These are phyloP conservation scores for Sapria himalayana DNA, from an alignment of 345 rosid species.

Conservation along the genomic window DNA sequence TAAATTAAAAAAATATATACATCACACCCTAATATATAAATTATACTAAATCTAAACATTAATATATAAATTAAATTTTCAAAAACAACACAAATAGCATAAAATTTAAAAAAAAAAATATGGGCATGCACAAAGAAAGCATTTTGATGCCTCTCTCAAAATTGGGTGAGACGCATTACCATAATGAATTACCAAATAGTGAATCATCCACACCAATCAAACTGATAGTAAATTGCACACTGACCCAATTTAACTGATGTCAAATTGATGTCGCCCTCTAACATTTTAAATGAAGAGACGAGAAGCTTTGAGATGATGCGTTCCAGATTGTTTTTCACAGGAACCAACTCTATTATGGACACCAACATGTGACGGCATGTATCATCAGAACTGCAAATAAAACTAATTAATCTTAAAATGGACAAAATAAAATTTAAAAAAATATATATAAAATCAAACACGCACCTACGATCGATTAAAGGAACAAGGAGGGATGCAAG, in stretches of 20 bases:
- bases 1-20: too few species aligned
- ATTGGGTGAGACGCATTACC: too few species aligned
- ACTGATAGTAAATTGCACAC: too few species aligned
- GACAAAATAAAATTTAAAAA: conserved; percentile 6
- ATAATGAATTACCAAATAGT: too few species aligned
- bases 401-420: conserved; percentile 9
- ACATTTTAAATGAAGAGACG: conserved; percentile 34
- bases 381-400: conserved; percentile 47
- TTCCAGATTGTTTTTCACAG: conserved; percentile 29
- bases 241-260: conserved; percentile 36
- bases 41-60: too few species aligned
- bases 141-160: too few species aligned
- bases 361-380: conserved; percentile 23
- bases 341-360: conserved; percentile 48
- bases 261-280: conserved; percentile 23
- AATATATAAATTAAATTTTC: too few species aligned
- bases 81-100: too few species aligned
- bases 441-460: conserved; percentile 7
- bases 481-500: conserved; percentile 39
- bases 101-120: too few species aligned
- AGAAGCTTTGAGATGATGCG: conserved; percentile 40
- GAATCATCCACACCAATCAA: too few species aligned
- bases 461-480: conserved; percentile 47
- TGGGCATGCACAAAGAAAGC: too few species aligned
- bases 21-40: too few species aligned